phyloP scores from a whole-genome alignment of 192 early-diverging fungal species.

The Cladochytrium replicatum region DNA sequence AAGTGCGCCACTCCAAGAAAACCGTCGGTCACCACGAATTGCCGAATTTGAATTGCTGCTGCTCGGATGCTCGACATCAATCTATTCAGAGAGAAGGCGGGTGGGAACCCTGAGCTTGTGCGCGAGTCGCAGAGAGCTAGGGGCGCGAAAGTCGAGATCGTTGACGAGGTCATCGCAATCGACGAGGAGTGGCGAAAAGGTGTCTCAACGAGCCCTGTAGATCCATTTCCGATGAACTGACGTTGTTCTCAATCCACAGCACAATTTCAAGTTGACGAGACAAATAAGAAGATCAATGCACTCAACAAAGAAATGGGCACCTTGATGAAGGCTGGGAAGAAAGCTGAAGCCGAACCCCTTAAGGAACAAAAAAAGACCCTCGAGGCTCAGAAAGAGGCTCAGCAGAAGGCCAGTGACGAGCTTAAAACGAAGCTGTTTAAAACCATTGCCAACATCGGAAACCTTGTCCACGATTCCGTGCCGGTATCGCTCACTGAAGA shows the following conservation, averaged over 20 bases:
- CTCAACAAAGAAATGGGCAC: conserved; percentile 83
- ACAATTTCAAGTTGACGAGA: conserved; percentile 74
- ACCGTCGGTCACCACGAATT: too few species aligned
- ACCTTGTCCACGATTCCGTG: conserved; percentile 89
- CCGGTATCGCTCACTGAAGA: conserved; percentile 76
- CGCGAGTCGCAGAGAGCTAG: conserved; percentile 88
- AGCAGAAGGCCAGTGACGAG: conserved; percentile 45
- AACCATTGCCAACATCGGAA: conserved; percentile 71
- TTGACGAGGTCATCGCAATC: conserved; percentile 84
- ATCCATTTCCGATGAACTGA: not conserved
- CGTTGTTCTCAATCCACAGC: conserved; percentile 34
- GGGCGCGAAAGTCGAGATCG: conserved; percentile 67
- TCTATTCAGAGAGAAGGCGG: conserved; percentile 78
- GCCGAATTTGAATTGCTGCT: too few species aligned
- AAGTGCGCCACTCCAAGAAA: too few species aligned
- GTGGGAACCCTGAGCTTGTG: conserved; percentile 87
- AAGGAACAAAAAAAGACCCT: conserved; percentile 64
- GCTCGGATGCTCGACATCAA: conserved; percentile 88
- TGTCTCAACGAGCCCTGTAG: conserved; percentile 22
- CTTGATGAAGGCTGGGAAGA: conserved; percentile 73
- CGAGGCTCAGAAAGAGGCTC: conserved; percentile 54
- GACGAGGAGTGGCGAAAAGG: conserved; percentile 85
- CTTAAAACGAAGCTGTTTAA: conserved; percentile 54
- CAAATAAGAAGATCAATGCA: conserved; percentile 85
- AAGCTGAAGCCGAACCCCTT: conserved; percentile 72